Evolutionary conservation across 345 rosid species (phyloP).

Genomic region (Limnanthes douglasii): DNA sequence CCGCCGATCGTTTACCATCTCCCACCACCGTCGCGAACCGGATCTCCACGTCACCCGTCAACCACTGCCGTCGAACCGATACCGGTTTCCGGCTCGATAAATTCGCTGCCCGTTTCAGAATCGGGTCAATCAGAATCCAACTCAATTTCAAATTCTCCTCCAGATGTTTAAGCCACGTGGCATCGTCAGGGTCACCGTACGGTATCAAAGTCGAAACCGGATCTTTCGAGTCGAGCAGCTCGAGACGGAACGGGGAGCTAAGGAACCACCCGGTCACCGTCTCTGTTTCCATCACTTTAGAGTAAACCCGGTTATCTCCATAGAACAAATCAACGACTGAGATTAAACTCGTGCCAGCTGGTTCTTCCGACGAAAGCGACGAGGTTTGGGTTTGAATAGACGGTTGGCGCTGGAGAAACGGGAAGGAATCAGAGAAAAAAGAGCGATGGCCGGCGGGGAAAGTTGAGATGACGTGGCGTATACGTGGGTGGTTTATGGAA

Average conservation of each 20-base stretch:
- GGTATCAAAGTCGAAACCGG: conserved; percentile 12
- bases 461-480: conserved; percentile 22
- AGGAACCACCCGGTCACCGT: conserved; percentile 40
- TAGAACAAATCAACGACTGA: conserved; percentile 63
- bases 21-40: conserved; percentile 24
- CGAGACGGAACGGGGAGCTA: conserved; percentile 44
- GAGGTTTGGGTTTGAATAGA: conserved; percentile 4
- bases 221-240: conserved; percentile 38
- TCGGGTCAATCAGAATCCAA: conserved; percentile 62
- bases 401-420: conserved; percentile 15
- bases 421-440: conserved; percentile 50
- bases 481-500: conserved; percentile 24
- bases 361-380: too few species aligned
- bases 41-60: conserved; percentile 42
- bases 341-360: conserved; percentile 23
- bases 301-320: conserved; percentile 19
- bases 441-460: conserved; percentile 45
- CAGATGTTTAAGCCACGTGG: conserved; percentile 24
- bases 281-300: conserved; percentile 31
- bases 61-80: conserved; percentile 50
- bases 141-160: conserved; percentile 41
- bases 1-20: conserved; percentile 13
- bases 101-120: conserved; percentile 26
- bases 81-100: conserved; percentile 36
- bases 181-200: conserved; percentile 3